These are phyloP conservation scores for Aspergillus ruber DNA, from an alignment of 2,329 filamentous ascomycete species.

Conservation along the genomic window DNA sequence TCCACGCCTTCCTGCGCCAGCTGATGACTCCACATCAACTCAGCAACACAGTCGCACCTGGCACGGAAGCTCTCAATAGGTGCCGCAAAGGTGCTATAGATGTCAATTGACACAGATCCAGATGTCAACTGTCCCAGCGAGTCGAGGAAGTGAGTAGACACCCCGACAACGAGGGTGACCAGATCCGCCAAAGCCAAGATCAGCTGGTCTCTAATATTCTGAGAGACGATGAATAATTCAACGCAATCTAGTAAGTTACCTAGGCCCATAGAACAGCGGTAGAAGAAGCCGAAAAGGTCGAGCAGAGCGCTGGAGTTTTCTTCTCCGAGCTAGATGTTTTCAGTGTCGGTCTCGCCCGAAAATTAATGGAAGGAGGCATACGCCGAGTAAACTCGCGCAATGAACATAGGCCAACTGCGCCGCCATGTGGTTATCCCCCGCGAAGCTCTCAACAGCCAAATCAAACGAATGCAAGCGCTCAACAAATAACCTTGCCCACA, in stretches of 20 bases:
- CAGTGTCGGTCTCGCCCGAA: neutral
- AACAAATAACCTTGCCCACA: constrained; percentile 35
- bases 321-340: constrained; percentile 37
- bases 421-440: constrained; percentile 34
- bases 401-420: constrained; percentile 46
- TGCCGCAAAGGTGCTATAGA: constrained; percentile 32
- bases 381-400: constrained; percentile 44
- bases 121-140: constrained; percentile 17
- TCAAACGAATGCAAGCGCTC: constrained; percentile 34
- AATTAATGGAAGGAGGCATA: constrained; percentile 17
- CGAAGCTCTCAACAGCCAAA: constrained; percentile 29
- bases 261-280: constrained; percentile 40
- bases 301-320: constrained; percentile 45
- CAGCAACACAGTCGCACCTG: constrained; percentile 29
- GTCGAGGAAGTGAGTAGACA: constrained; percentile 34
- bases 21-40: constrained; percentile 37
- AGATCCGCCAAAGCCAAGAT: constrained; percentile 32
- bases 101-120: constrained; percentile 27
- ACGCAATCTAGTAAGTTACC: constrained; percentile 42
- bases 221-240: constrained; percentile 40
- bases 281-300: constrained; percentile 48
- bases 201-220: constrained; percentile 45
- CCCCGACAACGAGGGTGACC: constrained; percentile 21
- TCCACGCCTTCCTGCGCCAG: constrained; percentile 25
- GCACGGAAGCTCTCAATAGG: constrained; percentile 31